Base-by-base conservation (phyloP, 2,329 filamentous ascomycete genomes). In the Dendryphion nanum region DNA sequence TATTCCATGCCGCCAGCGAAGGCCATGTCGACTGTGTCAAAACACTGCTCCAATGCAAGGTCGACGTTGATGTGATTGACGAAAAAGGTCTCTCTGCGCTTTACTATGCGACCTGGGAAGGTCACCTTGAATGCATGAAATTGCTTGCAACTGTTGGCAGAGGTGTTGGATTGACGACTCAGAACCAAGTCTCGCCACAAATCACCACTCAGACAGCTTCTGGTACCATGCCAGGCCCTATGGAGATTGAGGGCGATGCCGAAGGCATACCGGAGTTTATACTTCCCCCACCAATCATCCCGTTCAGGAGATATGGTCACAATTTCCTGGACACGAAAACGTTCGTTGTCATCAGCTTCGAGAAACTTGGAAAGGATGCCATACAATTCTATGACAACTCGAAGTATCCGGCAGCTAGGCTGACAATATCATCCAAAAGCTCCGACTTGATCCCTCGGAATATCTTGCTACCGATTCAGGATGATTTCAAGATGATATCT, bases 51-150 rank as follows among this genome's bases (percentile, higher is more conserved):
- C 81, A 89, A 37, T 81, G 86, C 46, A 85, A 86, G 6, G 90
- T 85, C 3, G 81, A 94, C 54, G 79, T 85, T 1, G 83, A 83
- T 48, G 86, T 89, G 38, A 70, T 88, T 30, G 93, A 98, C 59
- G 93, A 98, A 68, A 98, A 97, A 61, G 85, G 83, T 13, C 76
- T 97, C 4, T 89, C 90, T 2, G 90, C 93, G 18, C 89, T 97
- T 83, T 98, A 98, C 67, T 98, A 98, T 66, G 93, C 93, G 12
- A 91, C 89, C 0, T 98, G 93, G 93, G 93, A 98, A 69, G 93
- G 93, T 0, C 88, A 97, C 61, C 70, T 97, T 38, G 85, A 91
- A 57, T 97, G 93, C 69, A 95, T 98, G 86, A 83, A 85, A 56
- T 76, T 96, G 6, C 78, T 98, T 20, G 83, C 83, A 4, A 80